phyloP scores from a whole-genome alignment of 805 yeast genomes.

The Nakazawaea siamensis region DNA sequence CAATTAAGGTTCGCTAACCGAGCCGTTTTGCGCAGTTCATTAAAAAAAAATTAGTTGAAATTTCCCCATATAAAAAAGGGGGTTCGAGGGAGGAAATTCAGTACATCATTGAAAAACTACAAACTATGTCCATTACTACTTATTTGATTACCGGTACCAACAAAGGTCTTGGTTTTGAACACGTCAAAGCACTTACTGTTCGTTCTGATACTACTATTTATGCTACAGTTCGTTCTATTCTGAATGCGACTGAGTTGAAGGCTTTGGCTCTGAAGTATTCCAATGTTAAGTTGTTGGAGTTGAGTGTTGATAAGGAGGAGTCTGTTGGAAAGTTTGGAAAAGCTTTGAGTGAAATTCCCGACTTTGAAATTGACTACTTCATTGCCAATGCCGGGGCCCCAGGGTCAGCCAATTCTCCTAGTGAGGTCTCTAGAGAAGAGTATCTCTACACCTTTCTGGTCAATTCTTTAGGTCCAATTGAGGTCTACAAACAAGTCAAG shows the following conservation, averaged over 20 bases:
- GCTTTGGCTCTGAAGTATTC: background rate
- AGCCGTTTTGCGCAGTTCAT: too few species aligned
- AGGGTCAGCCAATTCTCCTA: background rate
- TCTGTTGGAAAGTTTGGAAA: background rate
- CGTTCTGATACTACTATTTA: slow-evolving; percentile 16
- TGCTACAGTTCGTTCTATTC: slow-evolving; percentile 9
- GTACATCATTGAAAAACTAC: too few species aligned
- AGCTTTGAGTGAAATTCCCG: background rate
- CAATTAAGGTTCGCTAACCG: too few species aligned
- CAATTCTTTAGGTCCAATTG: background rate
- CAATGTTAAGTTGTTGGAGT: background rate
- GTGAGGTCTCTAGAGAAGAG: background rate
- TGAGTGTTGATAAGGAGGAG: background rate
- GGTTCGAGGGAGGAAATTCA: too few species aligned
- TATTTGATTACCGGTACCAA: slow-evolving; percentile 35
- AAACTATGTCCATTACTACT: slow-evolving; percentile 10
- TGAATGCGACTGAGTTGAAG: background rate
- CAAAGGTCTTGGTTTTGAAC: slow-evolving; percentile 31
- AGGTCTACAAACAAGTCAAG: background rate
- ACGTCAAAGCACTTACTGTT: slow-evolving; percentile 20
- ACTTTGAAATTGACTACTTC: background rate
- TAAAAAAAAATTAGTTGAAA: too few species aligned
- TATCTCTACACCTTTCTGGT: background rate
- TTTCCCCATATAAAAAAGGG: too few species aligned
- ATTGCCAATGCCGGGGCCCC: background rate